Evolutionary conservation across 176 grass and related monocot genomes (phyloP), one percentile per base, ranked within the genome.

Genomic region (Dactylis glomerata): DNA sequence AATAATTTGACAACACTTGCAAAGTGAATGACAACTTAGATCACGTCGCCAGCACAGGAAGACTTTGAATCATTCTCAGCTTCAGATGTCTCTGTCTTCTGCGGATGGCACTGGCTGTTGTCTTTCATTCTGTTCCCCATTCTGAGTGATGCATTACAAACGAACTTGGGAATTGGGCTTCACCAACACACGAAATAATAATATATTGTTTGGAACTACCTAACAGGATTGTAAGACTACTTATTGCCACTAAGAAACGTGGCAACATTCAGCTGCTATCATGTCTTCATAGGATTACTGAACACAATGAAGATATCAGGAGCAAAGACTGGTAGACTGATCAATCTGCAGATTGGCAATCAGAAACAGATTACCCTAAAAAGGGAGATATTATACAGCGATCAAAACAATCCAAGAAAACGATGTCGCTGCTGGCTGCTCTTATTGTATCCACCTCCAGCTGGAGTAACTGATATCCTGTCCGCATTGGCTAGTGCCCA

Each of bases 401-500:
- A 77, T 85, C 44, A 95, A 91, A 92, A 95, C 88, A 82, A 86
- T 54, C 76, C 74, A 22, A 95, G 84, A 13, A 95, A 79, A 52
- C 81, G 74, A 32, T 80, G 79, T 28, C 50, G 79, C 72, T 83
- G 77, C 64, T 84, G 73, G 34, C 75, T 84, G 62, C 68, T 88
- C 62, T 77, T 86, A 84, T 76, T 88, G 68, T 59, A 77, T 65
- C 30, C 86, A 52, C 66, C 73, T 82, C 79, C 88, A 50, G 79
- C 51, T 50, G 96, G 85, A 28, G 87, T 82, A 40, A 98, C 91
- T 32, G 87, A 86, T 62, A 95, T 90, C 81, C 93, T 95, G 54
- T 90, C 83, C 0, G 75, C 85, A 46, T 98, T 98, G 33, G 85
- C 58, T 23, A 89, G 46, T 30, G 89, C 96, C 96, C 96, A 98